Percentiles rank a stretch among this genome's conserved stretches.
These are phyloP conservation scores for Rhizopogon vulgaris DNA, from an alignment of 768 basidiomycete genomes.

Conservation along the genomic window DNA sequence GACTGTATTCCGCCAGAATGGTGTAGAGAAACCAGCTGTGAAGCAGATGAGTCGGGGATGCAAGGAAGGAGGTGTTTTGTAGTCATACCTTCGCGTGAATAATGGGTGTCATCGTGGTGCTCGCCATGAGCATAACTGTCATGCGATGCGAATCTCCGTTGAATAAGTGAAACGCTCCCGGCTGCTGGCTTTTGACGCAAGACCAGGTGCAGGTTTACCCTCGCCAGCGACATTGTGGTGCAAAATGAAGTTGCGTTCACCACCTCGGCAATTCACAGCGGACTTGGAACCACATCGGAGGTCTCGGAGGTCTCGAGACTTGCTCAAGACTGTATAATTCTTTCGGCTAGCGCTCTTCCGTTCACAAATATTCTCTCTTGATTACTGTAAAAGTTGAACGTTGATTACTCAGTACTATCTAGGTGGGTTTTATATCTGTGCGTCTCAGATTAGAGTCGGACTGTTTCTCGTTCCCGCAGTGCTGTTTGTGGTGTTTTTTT, in stretches of 20 bases:
- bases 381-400: too few relatives aligned
- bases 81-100: conserved; percentile 56
- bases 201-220: conserved; percentile 29
- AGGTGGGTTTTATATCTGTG: too few relatives aligned
- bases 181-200: conserved; percentile 29
- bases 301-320: background rate
- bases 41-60: background rate
- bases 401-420: too few relatives aligned
- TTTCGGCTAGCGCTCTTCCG: too few relatives aligned
- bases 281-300: background rate
- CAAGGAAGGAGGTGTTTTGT: background rate
- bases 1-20: conserved; percentile 64
- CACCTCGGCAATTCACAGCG: conserved; percentile 7
- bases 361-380: too few relatives aligned
- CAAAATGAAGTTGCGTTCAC: conserved; percentile 4
- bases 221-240: conserved; percentile 37
- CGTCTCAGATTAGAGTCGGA: too few relatives aligned
- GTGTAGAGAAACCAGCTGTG: conserved; percentile 47
- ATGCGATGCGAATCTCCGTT: conserved; percentile 39
- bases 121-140: conserved; percentile 37
- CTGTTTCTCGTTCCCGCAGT: too few relatives aligned
- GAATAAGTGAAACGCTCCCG: conserved; percentile 20
- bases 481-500: too few relatives aligned
- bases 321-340: too few relatives aligned
- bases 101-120: conserved; percentile 33